Evolutionary conservation across 192 early-diverging fungal species (phyloP).

Genomic region (Backusella morwellensis): DNA sequence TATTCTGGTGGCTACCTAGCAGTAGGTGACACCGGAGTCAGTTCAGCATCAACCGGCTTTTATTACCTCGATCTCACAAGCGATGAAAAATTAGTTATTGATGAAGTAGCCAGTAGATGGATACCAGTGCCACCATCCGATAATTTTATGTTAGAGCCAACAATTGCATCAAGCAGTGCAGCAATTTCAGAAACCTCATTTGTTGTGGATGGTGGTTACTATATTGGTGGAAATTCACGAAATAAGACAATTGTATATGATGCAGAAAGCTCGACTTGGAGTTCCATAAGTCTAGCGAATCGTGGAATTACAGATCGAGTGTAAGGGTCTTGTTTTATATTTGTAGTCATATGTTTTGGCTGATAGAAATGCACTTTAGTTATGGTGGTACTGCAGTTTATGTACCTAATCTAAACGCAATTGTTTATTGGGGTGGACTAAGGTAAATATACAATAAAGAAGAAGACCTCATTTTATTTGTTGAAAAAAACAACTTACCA

Average conservation of each 20-base stretch:
- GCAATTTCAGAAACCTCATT: background rate
- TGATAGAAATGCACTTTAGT: slow-evolving; percentile 7
- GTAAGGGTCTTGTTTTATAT: slow-evolving; percentile 1
- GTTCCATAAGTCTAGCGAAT: background rate
- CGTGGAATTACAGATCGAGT: background rate
- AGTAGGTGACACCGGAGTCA: background rate
- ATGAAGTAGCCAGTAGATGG: background rate
- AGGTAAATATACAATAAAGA: background rate
- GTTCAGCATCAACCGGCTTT: background rate
- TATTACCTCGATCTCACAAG: background rate
- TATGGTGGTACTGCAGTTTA: slow-evolving; percentile 1
- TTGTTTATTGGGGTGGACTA: slow-evolving; percentile 9
- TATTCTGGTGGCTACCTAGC: background rate
- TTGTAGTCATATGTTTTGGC: background rate
- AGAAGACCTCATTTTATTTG: background rate
- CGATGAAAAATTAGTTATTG: background rate
- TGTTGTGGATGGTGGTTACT: background rate
- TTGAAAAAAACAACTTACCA: background rate
- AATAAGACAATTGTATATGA: background rate
- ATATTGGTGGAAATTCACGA: too few species aligned
- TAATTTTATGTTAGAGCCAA: background rate
- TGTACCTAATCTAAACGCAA: background rate
- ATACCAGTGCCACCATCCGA: background rate
- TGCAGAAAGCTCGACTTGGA: background rate
- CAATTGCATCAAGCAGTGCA: background rate